Evolutionary conservation across 2,329 filamentous ascomycete species (phyloP), one percentile per base, ranked within the genome.

Genomic region (Epicoccum nigrum): DNA sequence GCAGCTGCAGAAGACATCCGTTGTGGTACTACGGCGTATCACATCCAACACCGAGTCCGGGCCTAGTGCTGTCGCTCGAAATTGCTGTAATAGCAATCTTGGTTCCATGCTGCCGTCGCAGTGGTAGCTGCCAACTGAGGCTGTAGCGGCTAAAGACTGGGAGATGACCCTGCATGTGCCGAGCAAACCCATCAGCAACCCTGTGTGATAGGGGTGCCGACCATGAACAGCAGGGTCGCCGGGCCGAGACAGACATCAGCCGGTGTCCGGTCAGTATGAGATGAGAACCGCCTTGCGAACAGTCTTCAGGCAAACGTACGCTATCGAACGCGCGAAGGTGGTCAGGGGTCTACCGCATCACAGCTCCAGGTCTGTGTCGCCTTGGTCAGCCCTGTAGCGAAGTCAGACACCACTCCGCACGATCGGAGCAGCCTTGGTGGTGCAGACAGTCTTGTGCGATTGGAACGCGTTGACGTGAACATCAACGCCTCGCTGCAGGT

Each of bases 101-200:
- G 45, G 15, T 28, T 12, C 20, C 15, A 27, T 33, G 46, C 25
- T 55, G 58, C 41, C 41, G 37, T 41, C 45, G 45, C 45, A 43
- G 37, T 55, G 57, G 37, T 55, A 56, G 56, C 59, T 62, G 53
- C 56, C 39, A 47, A 28, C 38, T 52, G 53, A 51, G 55, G 60
- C 52, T 56, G 61, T 37, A 54, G 58, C 61, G 57, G 63, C 55
- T 51, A 71, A 70, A 70, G 59, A 56, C 21, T 38, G 51, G 59
- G 57, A 62, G 59, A 66, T 56, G 49, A 58, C 48, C 51, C 41
- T 62, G 57, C 61, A 59, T 58, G 54, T 53, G 55, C 59, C 59
- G 54, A 60, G 58, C 46, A 56, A 65, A 58, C 44, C 41, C 49
- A 63, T 65, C 62, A 65, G 54, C 55, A 49, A 49, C 15, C 25